Conservation (phyloP, 768 basidiomycete genomes). For the Agaricus subrufescens region DNA sequence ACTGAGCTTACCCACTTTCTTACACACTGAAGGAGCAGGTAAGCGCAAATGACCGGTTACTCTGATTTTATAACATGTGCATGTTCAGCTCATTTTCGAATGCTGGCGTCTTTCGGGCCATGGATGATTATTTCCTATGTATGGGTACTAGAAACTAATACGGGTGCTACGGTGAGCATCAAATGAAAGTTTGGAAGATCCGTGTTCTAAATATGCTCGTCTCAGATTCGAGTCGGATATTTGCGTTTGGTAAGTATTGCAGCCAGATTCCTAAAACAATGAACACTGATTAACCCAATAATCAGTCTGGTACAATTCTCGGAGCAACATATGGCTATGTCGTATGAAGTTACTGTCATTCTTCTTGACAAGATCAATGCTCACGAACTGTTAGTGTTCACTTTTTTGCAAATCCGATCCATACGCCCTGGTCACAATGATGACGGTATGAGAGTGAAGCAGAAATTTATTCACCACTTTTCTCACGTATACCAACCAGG, state of each 20-base stretch:
- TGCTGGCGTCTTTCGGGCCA: constrained; percentile 31
- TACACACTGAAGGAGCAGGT: constrained; percentile 31
- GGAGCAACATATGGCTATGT: constrained; percentile 29
- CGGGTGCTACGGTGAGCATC: constrained; percentile 36
- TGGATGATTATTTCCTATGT: constrained; percentile 49
- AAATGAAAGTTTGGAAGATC: not conserved
- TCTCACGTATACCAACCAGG: constrained; percentile 18
- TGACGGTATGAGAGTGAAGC: constrained; percentile 25
- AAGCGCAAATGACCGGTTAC: not conserved
- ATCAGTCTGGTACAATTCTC: constrained; percentile 26
- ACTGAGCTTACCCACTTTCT: constrained; percentile 38
- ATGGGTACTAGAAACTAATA: constrained; percentile 48
- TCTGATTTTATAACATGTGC: not conserved
- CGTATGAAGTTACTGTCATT: constrained; percentile 13
- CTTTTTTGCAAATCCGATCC: constrained; percentile 35
- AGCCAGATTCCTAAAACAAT: too few relatives aligned
- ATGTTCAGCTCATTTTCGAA: constrained; percentile 32
- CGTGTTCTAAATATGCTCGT: too few relatives aligned
- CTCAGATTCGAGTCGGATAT: not conserved
- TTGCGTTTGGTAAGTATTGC: not conserved
- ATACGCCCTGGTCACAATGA: constrained; percentile 33
- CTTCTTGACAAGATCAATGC: not conserved
- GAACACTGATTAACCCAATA: not conserved
- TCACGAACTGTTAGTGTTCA: constrained; percentile 25
- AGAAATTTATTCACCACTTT: not conserved